Percentiles rank a stretch among this genome's conserved stretches.
phyloP scores from a whole-genome alignment of 805 yeast species.

The Myxozyma melibiosi region DNA sequence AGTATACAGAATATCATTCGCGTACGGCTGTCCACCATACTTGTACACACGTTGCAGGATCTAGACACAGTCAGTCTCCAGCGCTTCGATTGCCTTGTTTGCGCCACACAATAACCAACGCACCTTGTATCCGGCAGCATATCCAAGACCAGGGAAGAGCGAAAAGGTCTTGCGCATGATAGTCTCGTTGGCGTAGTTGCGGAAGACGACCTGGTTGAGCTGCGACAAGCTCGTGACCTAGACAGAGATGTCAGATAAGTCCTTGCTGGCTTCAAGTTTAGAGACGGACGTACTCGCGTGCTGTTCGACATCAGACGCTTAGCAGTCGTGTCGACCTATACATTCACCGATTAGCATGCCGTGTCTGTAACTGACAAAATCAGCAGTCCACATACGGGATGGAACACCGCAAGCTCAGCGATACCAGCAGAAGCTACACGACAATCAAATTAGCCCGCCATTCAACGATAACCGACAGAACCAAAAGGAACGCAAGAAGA shows the following conservation, averaged over 20 bases:
- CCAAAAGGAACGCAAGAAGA: too few relatives aligned
- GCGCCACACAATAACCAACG: slow-evolving; percentile 15
- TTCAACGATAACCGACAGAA: too few relatives aligned
- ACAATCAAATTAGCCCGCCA: too few relatives aligned
- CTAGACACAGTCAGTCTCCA: slow-evolving; percentile 8
- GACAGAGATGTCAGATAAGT: slow-evolving; percentile 41
- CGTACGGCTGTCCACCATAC: slow-evolving; percentile 99
- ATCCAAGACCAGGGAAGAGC: slow-evolving; percentile 95
- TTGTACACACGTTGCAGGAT: slow-evolving; percentile 96
- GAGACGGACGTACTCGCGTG: slow-evolving; percentile 62
- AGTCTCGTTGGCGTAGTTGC: slow-evolving; percentile 73
- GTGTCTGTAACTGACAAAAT: too few relatives aligned
- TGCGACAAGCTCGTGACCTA: slow-evolving; percentile 63
- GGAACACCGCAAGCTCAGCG: slow-evolving; percentile 94
- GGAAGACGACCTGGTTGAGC: slow-evolving; percentile 84
- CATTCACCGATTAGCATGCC: too few relatives aligned
- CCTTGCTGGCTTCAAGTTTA: not conserved
- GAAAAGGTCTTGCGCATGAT: slow-evolving; percentile 72
- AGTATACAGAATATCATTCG: slow-evolving; percentile 82
- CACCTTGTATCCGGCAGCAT: slow-evolving; percentile 90
- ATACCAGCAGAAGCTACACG: slow-evolving; percentile 73
- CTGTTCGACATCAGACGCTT: slow-evolving; percentile 91
- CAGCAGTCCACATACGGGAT: slow-evolving; percentile 60
- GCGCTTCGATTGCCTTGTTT: not conserved
- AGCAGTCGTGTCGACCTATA: slow-evolving; percentile 81